Evolutionary conservation across 306 rosid genomes (phyloP).

Genomic region (Crataegus laevigata): DNA sequence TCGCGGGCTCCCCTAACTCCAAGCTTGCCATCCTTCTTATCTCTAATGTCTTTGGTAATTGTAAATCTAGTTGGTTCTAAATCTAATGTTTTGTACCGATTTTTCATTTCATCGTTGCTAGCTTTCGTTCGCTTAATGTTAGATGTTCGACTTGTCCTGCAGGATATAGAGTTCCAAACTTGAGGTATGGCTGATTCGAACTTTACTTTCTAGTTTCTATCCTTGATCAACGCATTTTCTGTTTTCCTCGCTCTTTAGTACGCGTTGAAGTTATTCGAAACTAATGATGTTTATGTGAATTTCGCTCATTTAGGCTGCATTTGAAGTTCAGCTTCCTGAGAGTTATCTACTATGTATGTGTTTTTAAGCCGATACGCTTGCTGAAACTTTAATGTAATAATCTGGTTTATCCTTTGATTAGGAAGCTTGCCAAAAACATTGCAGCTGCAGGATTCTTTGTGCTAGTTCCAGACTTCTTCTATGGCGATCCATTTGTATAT

Average conservation of each 20-base stretch:
- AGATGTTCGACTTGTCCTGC: conserved; percentile 3
- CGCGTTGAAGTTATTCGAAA: too few relatives aligned
- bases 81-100: not conserved
- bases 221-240: not conserved
- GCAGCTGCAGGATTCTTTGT: conserved; percentile 68
- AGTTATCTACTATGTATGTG: too few relatives aligned
- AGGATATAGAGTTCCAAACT: conserved; percentile 72
- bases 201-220: not conserved
- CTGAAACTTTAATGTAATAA: not conserved
- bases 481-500: conserved; percentile 47
- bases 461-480: conserved; percentile 52
- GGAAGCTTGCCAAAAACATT: conserved; percentile 72
- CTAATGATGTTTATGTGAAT: too few relatives aligned
- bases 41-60: conserved; percentile 44
- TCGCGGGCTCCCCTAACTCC: conserved; percentile 42
- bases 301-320: too few relatives aligned
- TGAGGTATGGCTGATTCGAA: conserved; percentile 39
- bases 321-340: too few relatives aligned
- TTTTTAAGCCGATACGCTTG: too few relatives aligned
- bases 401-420: conserved; percentile 6
- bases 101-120: not conserved
- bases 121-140: too few relatives aligned
- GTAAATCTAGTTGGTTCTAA: not conserved
- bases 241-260: too few relatives aligned
- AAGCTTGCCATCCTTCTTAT: conserved; percentile 42